phyloP scores from a whole-genome alignment of 169 alveolate species.

The Theileria parva region DNA sequence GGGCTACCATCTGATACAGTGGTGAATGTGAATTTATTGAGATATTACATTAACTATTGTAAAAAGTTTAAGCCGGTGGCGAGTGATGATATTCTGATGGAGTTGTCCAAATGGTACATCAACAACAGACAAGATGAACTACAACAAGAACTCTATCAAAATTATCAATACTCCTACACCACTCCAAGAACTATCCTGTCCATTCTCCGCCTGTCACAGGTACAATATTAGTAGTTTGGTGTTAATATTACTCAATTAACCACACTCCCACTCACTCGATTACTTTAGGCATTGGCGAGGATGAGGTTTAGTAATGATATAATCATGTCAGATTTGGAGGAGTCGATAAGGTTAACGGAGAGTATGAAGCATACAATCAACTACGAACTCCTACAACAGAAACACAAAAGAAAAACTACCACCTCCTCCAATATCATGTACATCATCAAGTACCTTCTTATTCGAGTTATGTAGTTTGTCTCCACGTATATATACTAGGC shows the following conservation, averaged over 20 bases:
- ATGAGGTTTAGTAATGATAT: slow-evolving; percentile 89
- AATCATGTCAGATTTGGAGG: slow-evolving; percentile 91
- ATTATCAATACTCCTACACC: slow-evolving; percentile 74
- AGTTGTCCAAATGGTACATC: slow-evolving; percentile 76
- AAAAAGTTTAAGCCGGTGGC: slow-evolving; percentile 79
- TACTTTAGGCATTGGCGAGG: slow-evolving; percentile 86
- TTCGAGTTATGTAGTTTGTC: no score
- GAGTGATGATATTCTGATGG: slow-evolving; percentile 65
- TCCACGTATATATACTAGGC: no score
- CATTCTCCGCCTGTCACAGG: slow-evolving; percentile 90
- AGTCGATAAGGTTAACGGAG: slow-evolving; percentile 92
- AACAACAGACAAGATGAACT: slow-evolving; percentile 70
- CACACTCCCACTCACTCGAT: background rate
- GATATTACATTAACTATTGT: slow-evolving; percentile 88
- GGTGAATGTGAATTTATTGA: slow-evolving; percentile 79
- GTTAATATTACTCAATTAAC: background rate
- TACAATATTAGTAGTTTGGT: background rate
- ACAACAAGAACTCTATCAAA: slow-evolving; percentile 69
- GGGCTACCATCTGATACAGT: slow-evolving; percentile 10
- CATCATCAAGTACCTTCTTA: slow-evolving; percentile 67
- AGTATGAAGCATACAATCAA: slow-evolving; percentile 84
- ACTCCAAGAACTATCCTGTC: slow-evolving; percentile 97
- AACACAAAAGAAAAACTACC: slow-evolving; percentile 58
- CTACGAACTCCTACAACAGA: slow-evolving; percentile 72
- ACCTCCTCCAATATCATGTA: slow-evolving; percentile 79